Evolutionary conservation across 139 green algal genomes (phyloP).

Genomic region (Chlamydomonas eustigma): DNA sequence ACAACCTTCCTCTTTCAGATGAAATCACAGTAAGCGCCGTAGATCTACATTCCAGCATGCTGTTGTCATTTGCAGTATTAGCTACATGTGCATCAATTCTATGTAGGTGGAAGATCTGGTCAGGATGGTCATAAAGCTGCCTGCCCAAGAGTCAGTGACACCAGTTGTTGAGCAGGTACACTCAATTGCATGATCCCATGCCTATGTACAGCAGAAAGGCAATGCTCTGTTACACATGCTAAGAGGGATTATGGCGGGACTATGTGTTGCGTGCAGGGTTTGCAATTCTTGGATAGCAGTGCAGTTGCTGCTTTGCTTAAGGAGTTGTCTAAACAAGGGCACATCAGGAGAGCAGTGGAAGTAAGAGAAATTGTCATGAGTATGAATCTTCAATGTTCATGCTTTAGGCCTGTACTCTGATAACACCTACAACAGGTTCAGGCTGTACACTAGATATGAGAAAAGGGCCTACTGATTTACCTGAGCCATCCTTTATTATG

Average conservation of each 20-base stretch:
- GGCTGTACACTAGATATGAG: no score
- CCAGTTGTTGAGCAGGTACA: constrained; percentile 30
- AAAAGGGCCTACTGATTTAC: no score
- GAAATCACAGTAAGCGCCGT: constrained; percentile 6
- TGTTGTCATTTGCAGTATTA: background rate
- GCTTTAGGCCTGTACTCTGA: no score
- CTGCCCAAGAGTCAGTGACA: constrained; percentile 40
- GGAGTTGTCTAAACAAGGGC: constrained; percentile 67
- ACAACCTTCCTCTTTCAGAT: background rate
- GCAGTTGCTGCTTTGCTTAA: constrained; percentile 79
- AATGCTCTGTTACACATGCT: no score
- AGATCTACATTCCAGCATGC: background rate
- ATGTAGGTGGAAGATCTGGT: constrained; percentile 42
- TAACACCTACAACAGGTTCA: no score
- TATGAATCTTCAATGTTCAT: no score
- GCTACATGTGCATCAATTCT: background rate
- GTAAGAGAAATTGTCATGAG: background rate
- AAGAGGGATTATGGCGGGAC: background rate
- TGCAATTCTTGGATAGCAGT: constrained; percentile 70
- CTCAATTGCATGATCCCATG: background rate
- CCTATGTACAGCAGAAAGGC: no score
- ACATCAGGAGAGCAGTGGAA: constrained; percentile 55
- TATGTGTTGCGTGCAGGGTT: constrained; percentile 32
- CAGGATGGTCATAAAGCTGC: constrained; percentile 35
- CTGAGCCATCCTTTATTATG: no score